Evolutionary conservation across 2,329 filamentous ascomycete species (phyloP).

Genomic region (Torrubiella hemipterigena): DNA sequence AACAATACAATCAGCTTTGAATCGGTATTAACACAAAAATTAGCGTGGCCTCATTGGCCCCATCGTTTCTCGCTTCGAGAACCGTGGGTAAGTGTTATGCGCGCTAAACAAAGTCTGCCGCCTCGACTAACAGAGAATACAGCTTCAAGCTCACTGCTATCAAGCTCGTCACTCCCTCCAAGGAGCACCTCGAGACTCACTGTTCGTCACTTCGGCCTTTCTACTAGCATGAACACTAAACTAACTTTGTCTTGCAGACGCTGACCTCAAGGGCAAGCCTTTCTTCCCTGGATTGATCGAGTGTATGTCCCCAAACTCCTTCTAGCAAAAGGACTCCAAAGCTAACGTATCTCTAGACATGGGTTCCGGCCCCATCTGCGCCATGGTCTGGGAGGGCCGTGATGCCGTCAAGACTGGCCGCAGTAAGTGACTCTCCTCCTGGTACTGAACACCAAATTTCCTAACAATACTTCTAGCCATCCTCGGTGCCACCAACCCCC

Average conservation of each 20-base stretch:
- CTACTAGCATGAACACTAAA: slow-evolving; percentile 5
- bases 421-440: slow-evolving; percentile 37
- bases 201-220: slow-evolving; percentile 36
- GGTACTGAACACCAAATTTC: slow-evolving; percentile 1
- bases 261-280: slow-evolving; percentile 82
- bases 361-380: slow-evolving; percentile 89
- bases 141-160: slow-evolving; percentile 98
- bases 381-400: slow-evolving; percentile 99
- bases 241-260: slow-evolving; percentile 42
- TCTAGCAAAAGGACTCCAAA: neutral
- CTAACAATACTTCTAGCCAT: slow-evolving; percentile 42
- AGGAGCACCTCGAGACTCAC: slow-evolving; percentile 97
- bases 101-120: too few species aligned
- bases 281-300: slow-evolving; percentile 93
- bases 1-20: neutral
- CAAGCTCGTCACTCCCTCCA: slow-evolving; percentile 81
- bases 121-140: too few species aligned
- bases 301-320: slow-evolving; percentile 48
- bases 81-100: slow-evolving; percentile 61
- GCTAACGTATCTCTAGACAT: slow-evolving; percentile 55
- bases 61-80: slow-evolving; percentile 98
- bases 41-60: slow-evolving; percentile 95
- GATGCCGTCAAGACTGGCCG: slow-evolving; percentile 99
- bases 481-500: slow-evolving; percentile 98
- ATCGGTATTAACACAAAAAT: slow-evolving; percentile 11